Evolutionary conservation across 2,329 filamentous ascomycete species (phyloP), one percentile per base, ranked within the genome.

Genomic region (Endoconidiophora polonica): DNA sequence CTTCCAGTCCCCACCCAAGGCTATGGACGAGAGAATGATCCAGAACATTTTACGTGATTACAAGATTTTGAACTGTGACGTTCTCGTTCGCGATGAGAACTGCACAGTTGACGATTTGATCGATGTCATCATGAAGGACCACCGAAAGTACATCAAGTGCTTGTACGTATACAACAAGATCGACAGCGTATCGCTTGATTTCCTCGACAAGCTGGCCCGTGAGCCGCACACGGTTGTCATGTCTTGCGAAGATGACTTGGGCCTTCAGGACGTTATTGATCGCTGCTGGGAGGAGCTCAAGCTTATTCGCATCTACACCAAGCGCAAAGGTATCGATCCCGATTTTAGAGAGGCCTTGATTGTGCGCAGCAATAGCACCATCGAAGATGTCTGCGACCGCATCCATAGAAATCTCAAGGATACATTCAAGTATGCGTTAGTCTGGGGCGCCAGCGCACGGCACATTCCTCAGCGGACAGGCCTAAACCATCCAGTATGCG

Each of bases 141-240:
- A 98, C 70, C 74, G 91, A 61, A 98, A 94, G 66, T 98, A 98
- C 71, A 95, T 98, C 70, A 78, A 73, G 63, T 81, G 86, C 61
- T 74, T 98, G 29, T 98, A 98, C 67, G 90, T 96, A 29, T 98
- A 98, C 79, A 98, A 98, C 81, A 98, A 98, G 69, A 94, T 98
- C 68, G 91, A 98, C 68, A 82, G 79, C 63, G 85, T 98, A 54
- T 90, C 83, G 40, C 76, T 98, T 56, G 87, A 95, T 62, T 94
- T 93, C 66, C 76, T 98, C 44, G 85, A 98, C 70, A 79, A 83
- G 62, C 73, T 98, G 20, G 91, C 93, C 4, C 81, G 87, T 54
- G 93, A 98, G 67, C 86, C 87, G 2, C 73, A 96, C 64, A 96
- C 93, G 0, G 86, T 83, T 23, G 90, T 98, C 61, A 98, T 98